Evolutionary conservation across 2,329 filamentous ascomycete species (phyloP), one percentile per base, ranked within the genome.

Genomic region (Fusarium sororula): DNA sequence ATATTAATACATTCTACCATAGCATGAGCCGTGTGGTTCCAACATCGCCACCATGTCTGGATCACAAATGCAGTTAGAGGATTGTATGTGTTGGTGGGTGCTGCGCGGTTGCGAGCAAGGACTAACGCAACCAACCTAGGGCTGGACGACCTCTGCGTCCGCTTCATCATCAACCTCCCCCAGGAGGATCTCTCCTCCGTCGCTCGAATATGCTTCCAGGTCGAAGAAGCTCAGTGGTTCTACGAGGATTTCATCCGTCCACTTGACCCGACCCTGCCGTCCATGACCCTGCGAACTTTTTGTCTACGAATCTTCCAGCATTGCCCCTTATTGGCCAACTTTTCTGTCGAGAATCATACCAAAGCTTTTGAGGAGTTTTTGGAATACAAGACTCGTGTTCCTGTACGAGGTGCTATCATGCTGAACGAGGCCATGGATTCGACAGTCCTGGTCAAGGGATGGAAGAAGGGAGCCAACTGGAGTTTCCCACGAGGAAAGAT

Each of bases 151-250:
- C 90, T 98, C 68, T 98, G 95, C 84, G 96, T 97, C 82, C 94
- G 97, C 81, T 99, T 99, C 85, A 96, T 99, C 81, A 94, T 98
- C 83, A 98, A 99, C 84, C 90, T 98, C 70, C 96, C 97, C 51
- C 89, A 93, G 74, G 94, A 96, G 83, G 96, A 99, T 83, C 90
- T 98, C 53, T 91, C 92, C 75, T 95, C 94, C 6, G 93, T 98
- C 66, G 94, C 95, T 81, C 93, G 96, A 80, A 96, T 99, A 84
- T 98, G 96, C 85, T 99, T 99, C 83, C 95, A 98, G 84, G 93
- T 99, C 77, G 96, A 99, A 84, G 97, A 99, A 84, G 96, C 96
- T 78, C 97, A 99, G 91, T 99, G 96, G 96, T 99, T 97, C 84
- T 99, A 99, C 90, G 96, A 99, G 87, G 96, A 99, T 84, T 99